A percentile compares a stretch with the other conserved stretches of the same genome.
These are phyloP conservation scores for Epichloe brachyelytri DNA, from an alignment of 2,329 filamentous ascomycete genomes.

Conservation along the genomic window DNA sequence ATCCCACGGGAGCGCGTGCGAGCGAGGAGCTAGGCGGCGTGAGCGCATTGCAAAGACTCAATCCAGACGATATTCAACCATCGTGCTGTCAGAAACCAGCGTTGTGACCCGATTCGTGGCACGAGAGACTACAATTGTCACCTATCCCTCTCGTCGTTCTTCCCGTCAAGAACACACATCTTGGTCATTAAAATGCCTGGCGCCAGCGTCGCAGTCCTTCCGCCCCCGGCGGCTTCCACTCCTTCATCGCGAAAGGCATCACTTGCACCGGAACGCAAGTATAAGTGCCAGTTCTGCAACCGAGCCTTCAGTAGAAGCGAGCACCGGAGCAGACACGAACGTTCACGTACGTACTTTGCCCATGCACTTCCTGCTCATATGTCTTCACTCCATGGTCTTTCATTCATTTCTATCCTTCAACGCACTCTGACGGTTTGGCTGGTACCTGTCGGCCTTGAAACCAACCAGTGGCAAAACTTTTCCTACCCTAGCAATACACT, in stretches of 20 bases:
- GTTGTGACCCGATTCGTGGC: conserved; percentile 13
- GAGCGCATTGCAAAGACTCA: conserved; percentile 15
- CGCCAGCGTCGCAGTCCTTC: conserved; percentile 51
- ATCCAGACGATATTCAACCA: conserved; percentile 46
- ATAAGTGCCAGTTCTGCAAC: conserved; percentile 99
- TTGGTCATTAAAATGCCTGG: conserved; percentile 50
- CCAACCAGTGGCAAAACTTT: neutral
- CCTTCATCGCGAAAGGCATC: conserved; percentile 64
- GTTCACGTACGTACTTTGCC: conserved; percentile 69
- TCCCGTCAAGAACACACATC: conserved; percentile 17
- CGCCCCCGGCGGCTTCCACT: conserved; percentile 53
- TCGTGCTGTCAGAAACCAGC: conserved; percentile 31
- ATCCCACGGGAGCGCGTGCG: conserved; percentile 53
- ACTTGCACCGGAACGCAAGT: conserved; percentile 84
- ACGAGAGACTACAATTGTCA: conserved; percentile 6
- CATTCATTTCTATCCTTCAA: neutral
- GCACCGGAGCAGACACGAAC: conserved; percentile 90
- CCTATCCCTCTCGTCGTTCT: conserved; percentile 11
- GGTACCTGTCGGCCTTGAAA: neutral
- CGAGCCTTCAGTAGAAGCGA: conserved; percentile 95
- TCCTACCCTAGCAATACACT: conserved; percentile 5
- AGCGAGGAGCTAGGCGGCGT: conserved; percentile 37
- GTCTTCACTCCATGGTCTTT: neutral
- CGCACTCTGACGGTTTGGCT: neutral
- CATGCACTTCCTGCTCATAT: neutral